Evolutionary conservation across 164 flowering plant species (phyloP), one percentile per base, ranked within the genome.

Genomic region (Brasenia schreberi): DNA sequence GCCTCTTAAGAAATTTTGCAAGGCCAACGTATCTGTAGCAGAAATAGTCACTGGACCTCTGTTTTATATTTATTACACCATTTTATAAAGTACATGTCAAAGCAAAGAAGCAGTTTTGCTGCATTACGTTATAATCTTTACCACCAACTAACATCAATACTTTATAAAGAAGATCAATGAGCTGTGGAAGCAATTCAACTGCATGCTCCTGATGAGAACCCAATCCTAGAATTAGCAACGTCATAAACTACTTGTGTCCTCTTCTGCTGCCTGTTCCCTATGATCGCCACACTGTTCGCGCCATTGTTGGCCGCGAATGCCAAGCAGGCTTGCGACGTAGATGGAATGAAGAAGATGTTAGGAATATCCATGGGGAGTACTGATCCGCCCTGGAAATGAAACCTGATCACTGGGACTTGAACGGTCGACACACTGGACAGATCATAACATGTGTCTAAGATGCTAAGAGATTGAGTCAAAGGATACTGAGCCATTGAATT

Each of bases 401-500:
- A 60, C 17, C 45, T 45, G 4, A 81, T 64, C 60, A 61, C 71
- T 10, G 84, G 85, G 6, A 76, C 56, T 1, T 49, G 18, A 16
- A 77, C 53, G 0, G 61, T 42, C 1, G 19, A 44, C 49, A 56
- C 71, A 0, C 61, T 63, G 45, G 73, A 75, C 1, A 87, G 67
- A n/a, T 90, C 81, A 61, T 75, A 89, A 69, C 96, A 90, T 0
- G 91, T 87, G 70, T 90, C 96, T 2, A 90, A 75, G 17, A 85
- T 76, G 7, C 85, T 75, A 4, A 78, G 66, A 5, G 73, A 53
- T 14, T 67, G 27, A 6, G 83, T 73, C 45, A 39, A 27, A 19
- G 83, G 81, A 18, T 90, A 90, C 65, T 64, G 65, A 5, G 79
- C 43, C 95, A 91, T 88, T 9, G 1, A 44, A 52, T 73, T 27